A percentile compares a stretch with the other conserved stretches of the same genome.
Conservation (phyloP, 2,329 filamentous ascomycete species). For the Ceratocystis albifundus region DNA sequence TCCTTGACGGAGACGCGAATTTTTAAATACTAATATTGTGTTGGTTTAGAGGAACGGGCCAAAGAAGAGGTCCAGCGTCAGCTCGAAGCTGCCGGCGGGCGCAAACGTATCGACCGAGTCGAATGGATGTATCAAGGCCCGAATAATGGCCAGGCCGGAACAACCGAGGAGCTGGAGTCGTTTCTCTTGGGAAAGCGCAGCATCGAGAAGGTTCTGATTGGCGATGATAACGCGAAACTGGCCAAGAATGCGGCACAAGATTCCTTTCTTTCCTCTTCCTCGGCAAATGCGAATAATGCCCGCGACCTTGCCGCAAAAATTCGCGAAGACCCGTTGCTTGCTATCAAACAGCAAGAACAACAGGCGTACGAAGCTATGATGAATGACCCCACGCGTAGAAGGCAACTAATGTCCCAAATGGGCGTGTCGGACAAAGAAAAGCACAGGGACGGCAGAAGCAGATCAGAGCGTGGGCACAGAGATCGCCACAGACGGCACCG, state of each 20-base stretch:
- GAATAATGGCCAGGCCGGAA: slow-evolving; percentile 61
- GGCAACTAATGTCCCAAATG: slow-evolving; percentile 54
- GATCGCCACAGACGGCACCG: slow-evolving; percentile 16
- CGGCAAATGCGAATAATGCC: slow-evolving; percentile 58
- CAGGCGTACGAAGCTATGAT: slow-evolving; percentile 69
- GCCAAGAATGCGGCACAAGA: slow-evolving; percentile 60
- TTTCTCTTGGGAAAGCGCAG: slow-evolving; percentile 86
- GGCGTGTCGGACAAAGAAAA: slow-evolving; percentile 39
- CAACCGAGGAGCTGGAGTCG: slow-evolving; percentile 79
- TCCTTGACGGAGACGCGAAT: neutral
- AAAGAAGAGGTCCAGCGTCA: slow-evolving; percentile 85
- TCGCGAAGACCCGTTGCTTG: slow-evolving; percentile 77
- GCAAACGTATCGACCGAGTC: slow-evolving; percentile 67
- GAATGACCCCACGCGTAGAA: slow-evolving; percentile 59
- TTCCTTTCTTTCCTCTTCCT: slow-evolving; percentile 36
- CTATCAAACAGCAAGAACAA: slow-evolving; percentile 87
- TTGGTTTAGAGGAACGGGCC: slow-evolving; percentile 59
- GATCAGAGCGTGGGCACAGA: slow-evolving; percentile 32
- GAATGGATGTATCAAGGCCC: slow-evolving; percentile 98
- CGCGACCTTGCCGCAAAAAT: slow-evolving; percentile 79
- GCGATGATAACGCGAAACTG: slow-evolving; percentile 66
- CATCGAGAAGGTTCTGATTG: slow-evolving; percentile 72
- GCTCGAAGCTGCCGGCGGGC: slow-evolving; percentile 78
- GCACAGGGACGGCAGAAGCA: slow-evolving; percentile 23
- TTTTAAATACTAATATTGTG: neutral